A percentile compares a stretch with the other conserved stretches of the same genome.
Evolutionary conservation across 2,329 filamentous ascomycete species (phyloP).

Genomic region (Claviceps fusiformis): DNA sequence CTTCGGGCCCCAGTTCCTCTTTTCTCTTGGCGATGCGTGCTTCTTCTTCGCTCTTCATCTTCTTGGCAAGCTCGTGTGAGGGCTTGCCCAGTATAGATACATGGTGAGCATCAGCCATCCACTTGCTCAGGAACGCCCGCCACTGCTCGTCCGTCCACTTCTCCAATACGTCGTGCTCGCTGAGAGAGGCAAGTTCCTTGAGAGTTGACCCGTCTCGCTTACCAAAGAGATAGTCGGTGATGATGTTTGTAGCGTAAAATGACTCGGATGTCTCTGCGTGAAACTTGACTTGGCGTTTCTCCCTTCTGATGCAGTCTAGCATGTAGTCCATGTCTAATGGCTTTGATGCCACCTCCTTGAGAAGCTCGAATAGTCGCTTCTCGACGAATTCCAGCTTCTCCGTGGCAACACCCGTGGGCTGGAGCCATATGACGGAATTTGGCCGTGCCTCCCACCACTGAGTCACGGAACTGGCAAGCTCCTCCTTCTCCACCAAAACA

Average conservation of each 20-base stretch:
- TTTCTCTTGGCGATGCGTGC: conserved; percentile 67
- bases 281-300: conserved; percentile 70
- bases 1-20: conserved; percentile 65
- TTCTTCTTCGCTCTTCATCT: conserved; percentile 70
- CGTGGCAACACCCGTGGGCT: conserved; percentile 74
- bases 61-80: conserved; percentile 63
- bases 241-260: conserved; percentile 74
- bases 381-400: conserved; percentile 75
- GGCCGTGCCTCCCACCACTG: conserved; percentile 70
- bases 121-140: conserved; percentile 68
- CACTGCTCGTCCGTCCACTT: conserved; percentile 75
- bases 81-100: conserved; percentile 81
- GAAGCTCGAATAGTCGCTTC: conserved; percentile 68
- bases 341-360: conserved; percentile 67
- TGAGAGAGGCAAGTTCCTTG: conserved; percentile 40
- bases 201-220: conserved; percentile 69
- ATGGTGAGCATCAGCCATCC: conserved; percentile 75
- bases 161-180: conserved; percentile 55
- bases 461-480: conserved; percentile 74
- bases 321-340: conserved; percentile 84
- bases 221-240: conserved; percentile 86
- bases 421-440: conserved; percentile 72
- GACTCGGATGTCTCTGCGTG: conserved; percentile 68
- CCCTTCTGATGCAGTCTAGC: conserved; percentile 70
- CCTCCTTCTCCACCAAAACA: conserved; percentile 80